phyloP scores from a whole-genome alignment of 2,329 filamentous ascomycete genomes.

The Apiospora sp. region DNA sequence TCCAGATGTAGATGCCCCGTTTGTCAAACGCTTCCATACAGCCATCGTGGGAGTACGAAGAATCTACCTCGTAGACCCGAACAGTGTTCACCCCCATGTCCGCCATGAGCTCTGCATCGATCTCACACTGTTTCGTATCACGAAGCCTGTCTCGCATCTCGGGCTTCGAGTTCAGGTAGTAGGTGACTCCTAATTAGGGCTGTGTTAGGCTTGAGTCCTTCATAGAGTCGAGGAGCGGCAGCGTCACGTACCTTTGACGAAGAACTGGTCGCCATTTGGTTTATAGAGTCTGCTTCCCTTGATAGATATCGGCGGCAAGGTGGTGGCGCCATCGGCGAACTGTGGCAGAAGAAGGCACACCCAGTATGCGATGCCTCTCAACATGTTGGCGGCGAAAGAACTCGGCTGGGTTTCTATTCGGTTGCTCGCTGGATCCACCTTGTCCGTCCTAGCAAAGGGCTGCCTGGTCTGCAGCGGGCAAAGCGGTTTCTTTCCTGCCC shows the following conservation, averaged over 20 bases:
- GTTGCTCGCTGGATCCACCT: not conserved
- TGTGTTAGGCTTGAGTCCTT: not conserved
- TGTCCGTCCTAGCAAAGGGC: not conserved
- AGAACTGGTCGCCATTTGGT: not conserved
- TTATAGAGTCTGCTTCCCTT: not conserved
- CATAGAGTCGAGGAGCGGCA: not conserved
- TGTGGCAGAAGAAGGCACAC: not conserved
- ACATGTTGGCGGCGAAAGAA: not conserved
- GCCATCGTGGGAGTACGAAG: slow-evolving; percentile 64
- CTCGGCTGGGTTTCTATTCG: not conserved
- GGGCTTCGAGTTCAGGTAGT: not conserved
- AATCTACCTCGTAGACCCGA: slow-evolving; percentile 70
- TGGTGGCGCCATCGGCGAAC: not conserved
- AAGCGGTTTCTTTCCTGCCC: not conserved
- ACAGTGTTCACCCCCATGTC: slow-evolving; percentile 60
- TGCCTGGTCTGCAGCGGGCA: not conserved
- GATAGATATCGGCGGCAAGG: not conserved
- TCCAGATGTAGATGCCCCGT: slow-evolving; percentile 71
- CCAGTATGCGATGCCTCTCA: not conserved
- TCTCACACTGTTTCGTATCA: slow-evolving; percentile 25
- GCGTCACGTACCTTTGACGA: not conserved
- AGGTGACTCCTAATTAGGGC: not conserved
- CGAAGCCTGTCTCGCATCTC: not conserved
- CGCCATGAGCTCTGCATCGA: slow-evolving; percentile 27
- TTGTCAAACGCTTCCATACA: slow-evolving; percentile 72